Base-by-base conservation (phyloP, 73 alveolate genomes). In the Loxodes magnus region DNA sequence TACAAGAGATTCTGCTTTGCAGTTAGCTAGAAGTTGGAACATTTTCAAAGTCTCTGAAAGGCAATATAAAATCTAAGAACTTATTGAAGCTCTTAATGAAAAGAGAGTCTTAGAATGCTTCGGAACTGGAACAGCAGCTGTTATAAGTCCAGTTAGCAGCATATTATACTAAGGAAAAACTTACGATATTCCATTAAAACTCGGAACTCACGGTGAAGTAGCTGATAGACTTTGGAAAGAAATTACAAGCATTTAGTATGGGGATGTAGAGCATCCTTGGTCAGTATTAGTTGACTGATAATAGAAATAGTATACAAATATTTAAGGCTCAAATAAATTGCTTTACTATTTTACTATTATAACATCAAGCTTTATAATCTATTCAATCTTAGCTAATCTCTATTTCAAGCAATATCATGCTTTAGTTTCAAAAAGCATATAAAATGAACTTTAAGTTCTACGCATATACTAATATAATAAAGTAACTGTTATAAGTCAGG, bases 21-120 rank as follows among this genome's bases (percentile, higher is more conserved):
- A 51, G 9, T 54, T 44, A 30, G 35, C 67, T 20, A 15, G 67
- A 34, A 46, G 56, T 14, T 52, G 55, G 43, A 22, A 16, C 23
- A 52, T 27, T 9, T 28, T 52, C 29, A 52, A 61, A 17, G 67
- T 67, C 0, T 22, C 58, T 3, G 89, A 53, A 49, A 48, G 63
- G 29, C 43, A 37, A 25, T 20, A 63, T 39, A 43, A 64, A 6
- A 50, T 57, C 17, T 67, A 57, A 10, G 77, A 61, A 15, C 3
- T 68, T 6, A 24, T 68, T 27, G 39, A 42, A 16, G 82, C 89
- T 1, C 12, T 10, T 15, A 29, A 60, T 0, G 74, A 75, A 49
- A 63, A 37, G 12, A 67, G 80, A 35, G 27, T 75, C 10, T 3
- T 50, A 22, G 87, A 73, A 43, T 14, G 43, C 49, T 65, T 65